Evolutionary conservation across 1,139 yeast species (phyloP).

Genomic region (Zhuliangozyma blackwelliae): DNA sequence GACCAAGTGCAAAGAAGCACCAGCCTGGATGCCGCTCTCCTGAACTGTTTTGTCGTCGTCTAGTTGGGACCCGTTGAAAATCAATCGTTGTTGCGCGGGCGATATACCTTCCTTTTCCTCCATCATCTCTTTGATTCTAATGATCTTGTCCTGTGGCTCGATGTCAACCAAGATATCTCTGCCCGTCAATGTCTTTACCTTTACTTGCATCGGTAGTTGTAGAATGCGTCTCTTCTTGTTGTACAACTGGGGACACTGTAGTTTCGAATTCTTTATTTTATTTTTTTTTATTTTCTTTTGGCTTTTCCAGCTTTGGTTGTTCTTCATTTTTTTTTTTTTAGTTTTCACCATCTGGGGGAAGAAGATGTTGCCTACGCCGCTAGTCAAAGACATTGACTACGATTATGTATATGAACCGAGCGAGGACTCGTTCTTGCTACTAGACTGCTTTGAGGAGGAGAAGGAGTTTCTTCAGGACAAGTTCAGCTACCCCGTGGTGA

Average conservation of each 20-base stretch:
- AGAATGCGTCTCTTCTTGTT: no score
- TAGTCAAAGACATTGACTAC: constrained; percentile 25
- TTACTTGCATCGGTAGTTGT: constrained; percentile 49
- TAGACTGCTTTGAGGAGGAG: constrained; percentile 74
- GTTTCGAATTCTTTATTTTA: not conserved
- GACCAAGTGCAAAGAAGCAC: constrained; percentile 83
- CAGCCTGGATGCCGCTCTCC: constrained; percentile 65
- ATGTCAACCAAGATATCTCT: constrained; percentile 82
- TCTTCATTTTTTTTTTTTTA: not conserved
- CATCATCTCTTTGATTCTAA: constrained; percentile 83
- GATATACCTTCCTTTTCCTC: constrained; percentile 98
- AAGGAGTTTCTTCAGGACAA: constrained; percentile 24
- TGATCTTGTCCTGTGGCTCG: constrained; percentile 70
- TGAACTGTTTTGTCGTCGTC: constrained; percentile 70
- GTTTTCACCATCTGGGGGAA: not conserved
- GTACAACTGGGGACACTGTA: not conserved
- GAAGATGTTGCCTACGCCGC: constrained; percentile 44
- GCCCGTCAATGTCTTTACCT: constrained; percentile 74
- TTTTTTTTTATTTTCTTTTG: not conserved
- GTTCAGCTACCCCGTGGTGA: constrained; percentile 49
- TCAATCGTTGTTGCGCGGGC: constrained; percentile 89
- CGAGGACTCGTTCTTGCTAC: constrained; percentile 79
- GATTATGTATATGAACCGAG: constrained; percentile 82
- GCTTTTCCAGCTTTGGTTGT: no score
- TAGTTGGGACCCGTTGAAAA: constrained; percentile 90